A percentile compares a stretch with the other conserved stretches of the same genome.
phyloP scores from a whole-genome alignment of 176 grass and related monocot species.

The Metroxylon sagu region DNA sequence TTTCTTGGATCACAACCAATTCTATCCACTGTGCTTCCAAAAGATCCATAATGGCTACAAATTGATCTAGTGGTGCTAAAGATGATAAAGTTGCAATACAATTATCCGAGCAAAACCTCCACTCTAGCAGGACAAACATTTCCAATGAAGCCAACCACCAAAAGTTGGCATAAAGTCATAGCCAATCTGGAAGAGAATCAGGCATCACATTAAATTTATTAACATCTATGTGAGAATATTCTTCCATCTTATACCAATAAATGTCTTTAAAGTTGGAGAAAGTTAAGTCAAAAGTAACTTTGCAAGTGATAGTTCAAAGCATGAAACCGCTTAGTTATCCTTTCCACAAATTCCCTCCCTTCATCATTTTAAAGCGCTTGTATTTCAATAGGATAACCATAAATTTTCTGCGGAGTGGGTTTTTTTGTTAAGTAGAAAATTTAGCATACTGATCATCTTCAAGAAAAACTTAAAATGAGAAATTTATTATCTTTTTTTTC shows the following conservation, averaged over 20 bases:
- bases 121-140: conserved; percentile 32
- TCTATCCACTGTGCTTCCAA: conserved; percentile 35
- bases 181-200: conserved; percentile 40
- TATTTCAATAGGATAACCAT: conserved; percentile 45
- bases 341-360: conserved; percentile 36
- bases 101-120: conserved; percentile 33
- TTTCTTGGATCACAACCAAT: conserved; percentile 28
- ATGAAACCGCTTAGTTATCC: conserved; percentile 31
- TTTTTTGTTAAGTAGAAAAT: too few relatives aligned
- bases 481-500: too few relatives aligned
- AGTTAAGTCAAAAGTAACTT: conserved; percentile 46
- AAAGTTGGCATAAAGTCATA: conserved; percentile 32
- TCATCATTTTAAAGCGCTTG: conserved; percentile 40
- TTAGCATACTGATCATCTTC: too few relatives aligned
- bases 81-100: conserved; percentile 33
- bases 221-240: conserved; percentile 35
- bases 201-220: conserved; percentile 44
- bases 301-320: conserved; percentile 43
- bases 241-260: conserved; percentile 41
- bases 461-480: neutral
- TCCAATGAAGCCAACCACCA: conserved; percentile 32
- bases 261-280: conserved; percentile 40
- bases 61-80: conserved; percentile 35
- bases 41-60: conserved; percentile 29
- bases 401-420: conserved; percentile 17